Evolutionary conservation across 129 eudicot genomes (phyloP), one percentile per base, ranked within the genome.

Genomic region (Flaveria brownii): DNA sequence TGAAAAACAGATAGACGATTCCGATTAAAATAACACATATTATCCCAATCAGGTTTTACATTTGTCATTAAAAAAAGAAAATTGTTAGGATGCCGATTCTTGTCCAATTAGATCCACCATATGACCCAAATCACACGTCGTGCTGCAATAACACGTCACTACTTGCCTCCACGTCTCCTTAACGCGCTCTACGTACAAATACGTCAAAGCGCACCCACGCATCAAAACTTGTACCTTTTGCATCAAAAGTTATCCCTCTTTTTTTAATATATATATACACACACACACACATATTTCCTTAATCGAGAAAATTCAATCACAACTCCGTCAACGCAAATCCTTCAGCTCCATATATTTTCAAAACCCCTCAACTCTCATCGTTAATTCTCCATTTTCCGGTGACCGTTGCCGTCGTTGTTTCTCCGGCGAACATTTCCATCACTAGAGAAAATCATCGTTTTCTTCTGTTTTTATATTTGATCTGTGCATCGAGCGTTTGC

Each of bases 241-340:
- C n/a, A 28, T 74, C 54, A 22, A 2, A 30, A 68, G 23, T 57
- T 74, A 51, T 80, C 67, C 84, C 1, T 15, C 67, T 4, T 1
- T 7, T 74, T 46, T 4, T 2, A 2, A 28, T 28, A 10, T 60
- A 66, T 80, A 7, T 20, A 20, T 20, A 20, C 22, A 20, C 22
- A 20, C 22, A 20, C 22, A 20, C 22, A 20, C 22, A 20, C 0
- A 20, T 9, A 8, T 42, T 36, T 12, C 80, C 41, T 70, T 13
- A 65, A 42, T 73, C 50, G 18, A 67, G 50, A 80, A 55, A 73
- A 9, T 42, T 39, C 61, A 64, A 36, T 28, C 79, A 26, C 60
- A 30, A 5, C 54, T 52, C 77, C 77, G 79, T 73, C 83, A 73
- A 80, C 76, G 76, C 84, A 67, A 74, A 74, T 64, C 84, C 67